Conservation (phyloP, 257 asterid species). For the Catharanthus roseus region DNA sequence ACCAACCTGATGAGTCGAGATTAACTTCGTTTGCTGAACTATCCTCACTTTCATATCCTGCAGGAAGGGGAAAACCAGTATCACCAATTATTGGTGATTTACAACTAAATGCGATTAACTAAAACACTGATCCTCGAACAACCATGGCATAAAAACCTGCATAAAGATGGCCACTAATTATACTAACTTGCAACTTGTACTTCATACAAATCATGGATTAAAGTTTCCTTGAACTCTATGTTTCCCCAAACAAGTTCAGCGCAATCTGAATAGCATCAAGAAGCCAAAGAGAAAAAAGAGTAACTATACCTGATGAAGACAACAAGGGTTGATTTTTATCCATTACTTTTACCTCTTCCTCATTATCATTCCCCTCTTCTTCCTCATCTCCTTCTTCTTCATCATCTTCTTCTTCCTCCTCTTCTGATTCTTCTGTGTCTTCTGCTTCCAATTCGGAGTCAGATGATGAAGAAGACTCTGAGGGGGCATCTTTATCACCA, state of each 20-base stretch:
- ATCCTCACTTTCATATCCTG: slow-evolving; percentile 93
- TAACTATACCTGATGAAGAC: slow-evolving; percentile 33
- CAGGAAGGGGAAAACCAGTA: slow-evolving; percentile 12
- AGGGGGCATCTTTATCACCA: slow-evolving; percentile 63
- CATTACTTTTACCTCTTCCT: slow-evolving; percentile 22
- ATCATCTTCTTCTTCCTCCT: slow-evolving; percentile 35
- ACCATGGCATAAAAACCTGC: not conserved
- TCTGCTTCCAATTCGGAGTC: slow-evolving; percentile 62
- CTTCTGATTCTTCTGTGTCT: slow-evolving; percentile 43
- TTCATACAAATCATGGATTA: not conserved
- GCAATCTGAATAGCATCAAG: not conserved
- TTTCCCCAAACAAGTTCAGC: not conserved
- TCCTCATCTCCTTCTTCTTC: slow-evolving; percentile 46
- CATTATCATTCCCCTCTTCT: slow-evolving; percentile 21
- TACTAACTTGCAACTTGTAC: not conserved
- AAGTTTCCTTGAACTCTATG: not conserved
- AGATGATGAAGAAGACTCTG: slow-evolving; percentile 65
- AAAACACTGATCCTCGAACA: not conserved
- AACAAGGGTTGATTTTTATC: slow-evolving; percentile 36
- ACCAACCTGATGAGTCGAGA: slow-evolving; percentile 78
- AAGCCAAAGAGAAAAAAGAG: not conserved
- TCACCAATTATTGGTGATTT: slow-evolving; percentile 4
- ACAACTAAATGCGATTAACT: slow-evolving; percentile 3
- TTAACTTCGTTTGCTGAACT: slow-evolving; percentile 75
- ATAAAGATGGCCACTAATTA: not conserved